Conservation (phyloP, 345 rosid species). For the Moricandia moricandioides region DNA sequence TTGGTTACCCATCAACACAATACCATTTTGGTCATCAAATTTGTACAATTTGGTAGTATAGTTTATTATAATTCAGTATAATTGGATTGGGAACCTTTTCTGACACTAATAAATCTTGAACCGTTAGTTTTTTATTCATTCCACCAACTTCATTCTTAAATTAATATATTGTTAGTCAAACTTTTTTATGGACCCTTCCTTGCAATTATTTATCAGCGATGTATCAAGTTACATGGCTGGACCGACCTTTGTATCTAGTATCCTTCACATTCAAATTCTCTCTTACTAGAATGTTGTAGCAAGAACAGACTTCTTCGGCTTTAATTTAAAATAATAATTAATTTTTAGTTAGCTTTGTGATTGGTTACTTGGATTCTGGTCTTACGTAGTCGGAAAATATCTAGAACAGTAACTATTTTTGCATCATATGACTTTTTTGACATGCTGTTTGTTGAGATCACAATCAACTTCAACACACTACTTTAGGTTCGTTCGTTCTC, state of each 20-base stretch:
- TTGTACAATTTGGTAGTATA: constrained; percentile 5
- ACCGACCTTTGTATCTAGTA: constrained; percentile 1
- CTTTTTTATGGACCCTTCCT: constrained; percentile 4
- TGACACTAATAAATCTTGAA: background rate
- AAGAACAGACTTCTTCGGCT: background rate
- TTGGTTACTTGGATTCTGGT: constrained; percentile 13
- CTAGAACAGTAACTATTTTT: constrained; percentile 3
- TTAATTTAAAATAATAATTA: background rate
- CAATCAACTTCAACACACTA: no score
- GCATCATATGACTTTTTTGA: background rate
- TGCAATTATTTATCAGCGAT: background rate
- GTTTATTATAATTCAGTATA: background rate
- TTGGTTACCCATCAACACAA: constrained; percentile 17
- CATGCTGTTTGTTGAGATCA: background rate
- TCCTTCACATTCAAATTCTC: constrained; percentile 6
- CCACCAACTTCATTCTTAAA: constrained; percentile 20
- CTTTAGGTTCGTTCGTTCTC: no score
- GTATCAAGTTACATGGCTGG: constrained; percentile 3
- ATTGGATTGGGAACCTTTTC: background rate
- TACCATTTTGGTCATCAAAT: constrained; percentile 27
- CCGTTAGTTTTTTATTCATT: background rate
- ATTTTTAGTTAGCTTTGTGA: constrained; percentile 3
- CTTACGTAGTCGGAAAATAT: constrained; percentile 19
- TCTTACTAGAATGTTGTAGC: constrained; percentile 29
- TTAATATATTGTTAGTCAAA: background rate